Evolutionary conservation across 192 early-diverging fungal species (phyloP).

Genomic region (Pilaira anomala): DNA sequence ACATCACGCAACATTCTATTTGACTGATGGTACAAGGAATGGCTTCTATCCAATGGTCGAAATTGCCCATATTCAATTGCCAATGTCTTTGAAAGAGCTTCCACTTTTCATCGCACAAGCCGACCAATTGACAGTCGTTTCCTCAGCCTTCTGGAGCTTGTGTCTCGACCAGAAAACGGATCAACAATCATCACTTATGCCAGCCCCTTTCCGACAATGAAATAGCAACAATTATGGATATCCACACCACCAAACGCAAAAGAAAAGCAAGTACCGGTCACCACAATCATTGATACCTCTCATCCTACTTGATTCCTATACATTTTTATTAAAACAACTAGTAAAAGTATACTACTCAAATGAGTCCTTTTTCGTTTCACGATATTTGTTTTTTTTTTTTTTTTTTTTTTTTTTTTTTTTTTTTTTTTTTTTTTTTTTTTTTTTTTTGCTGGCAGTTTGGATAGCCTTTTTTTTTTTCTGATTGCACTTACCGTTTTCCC

Average conservation of each 20-base stretch:
- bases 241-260: conserved; percentile 17
- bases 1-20: conserved; percentile 17
- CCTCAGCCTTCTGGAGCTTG: conserved; percentile 21
- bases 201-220: conserved; percentile 22
- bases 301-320: conserved; percentile 16
- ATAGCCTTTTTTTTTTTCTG: conserved; percentile 10
- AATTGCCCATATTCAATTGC: conserved; percentile 19
- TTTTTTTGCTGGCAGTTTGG: not conserved
- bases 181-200: conserved; percentile 21
- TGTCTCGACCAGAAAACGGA: conserved; percentile 15
- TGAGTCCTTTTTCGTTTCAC: not conserved
- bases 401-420: too few species aligned
- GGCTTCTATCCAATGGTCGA: conserved; percentile 19
- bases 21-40: conserved; percentile 21
- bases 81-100: conserved; percentile 22
- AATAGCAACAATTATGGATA: conserved; percentile 24
- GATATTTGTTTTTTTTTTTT: not conserved
- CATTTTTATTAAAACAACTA: conserved; percentile 16
- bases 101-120: conserved; percentile 19
- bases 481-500: conserved; percentile 3
- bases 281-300: conserved; percentile 18
- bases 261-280: conserved; percentile 18
- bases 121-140: conserved; percentile 16
- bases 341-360: not conserved
- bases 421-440: conserved; percentile 3